These are phyloP conservation scores for Trichoderma virens DNA, from an alignment of 495 filamentous ascomycete species.

Conservation along the genomic window DNA sequence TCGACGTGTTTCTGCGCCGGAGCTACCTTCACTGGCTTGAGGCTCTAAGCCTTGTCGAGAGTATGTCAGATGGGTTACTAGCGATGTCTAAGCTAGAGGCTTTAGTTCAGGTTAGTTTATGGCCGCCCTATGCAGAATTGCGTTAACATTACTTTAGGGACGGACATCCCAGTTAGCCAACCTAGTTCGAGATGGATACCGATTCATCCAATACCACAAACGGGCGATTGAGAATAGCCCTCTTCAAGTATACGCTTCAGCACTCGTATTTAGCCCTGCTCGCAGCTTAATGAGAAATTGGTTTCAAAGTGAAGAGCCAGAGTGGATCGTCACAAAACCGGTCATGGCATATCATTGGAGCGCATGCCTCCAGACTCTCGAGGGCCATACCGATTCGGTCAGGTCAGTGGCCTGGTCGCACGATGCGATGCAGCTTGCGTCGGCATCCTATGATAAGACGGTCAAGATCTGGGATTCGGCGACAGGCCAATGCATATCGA, in stretches of 20 bases:
- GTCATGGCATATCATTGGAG: conserved; percentile 11
- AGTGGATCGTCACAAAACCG: background rate
- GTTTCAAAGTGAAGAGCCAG: conserved; percentile 9
- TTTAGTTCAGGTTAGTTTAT: conserved; percentile 3
- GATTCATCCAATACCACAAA: conserved; percentile 14
- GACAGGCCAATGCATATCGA: background rate
- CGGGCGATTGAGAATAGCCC: conserved; percentile 15
- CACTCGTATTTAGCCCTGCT: conserved; percentile 17
- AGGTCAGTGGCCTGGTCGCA: conserved; percentile 14
- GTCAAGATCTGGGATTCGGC: conserved; percentile 1
- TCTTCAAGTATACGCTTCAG: conserved; percentile 18
- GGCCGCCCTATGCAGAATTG: background rate
- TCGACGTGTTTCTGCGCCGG: background rate
- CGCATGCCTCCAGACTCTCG: conserved; percentile 16
- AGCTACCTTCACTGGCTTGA: conserved; percentile 6
- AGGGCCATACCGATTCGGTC: conserved; percentile 14
- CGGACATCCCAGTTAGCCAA: too few relatives aligned
- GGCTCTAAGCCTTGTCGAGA: background rate
- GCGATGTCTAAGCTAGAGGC: conserved; percentile 7
- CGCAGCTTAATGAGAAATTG: background rate
- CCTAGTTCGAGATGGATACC: conserved; percentile 14
- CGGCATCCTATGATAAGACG: conserved; percentile 5
- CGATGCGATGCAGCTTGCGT: conserved; percentile 16
- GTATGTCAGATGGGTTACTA: background rate
- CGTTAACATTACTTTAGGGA: background rate